Evolutionary conservation across 2,329 filamentous ascomycete species (phyloP).

Genomic region (Aureobasidium sp.): DNA sequence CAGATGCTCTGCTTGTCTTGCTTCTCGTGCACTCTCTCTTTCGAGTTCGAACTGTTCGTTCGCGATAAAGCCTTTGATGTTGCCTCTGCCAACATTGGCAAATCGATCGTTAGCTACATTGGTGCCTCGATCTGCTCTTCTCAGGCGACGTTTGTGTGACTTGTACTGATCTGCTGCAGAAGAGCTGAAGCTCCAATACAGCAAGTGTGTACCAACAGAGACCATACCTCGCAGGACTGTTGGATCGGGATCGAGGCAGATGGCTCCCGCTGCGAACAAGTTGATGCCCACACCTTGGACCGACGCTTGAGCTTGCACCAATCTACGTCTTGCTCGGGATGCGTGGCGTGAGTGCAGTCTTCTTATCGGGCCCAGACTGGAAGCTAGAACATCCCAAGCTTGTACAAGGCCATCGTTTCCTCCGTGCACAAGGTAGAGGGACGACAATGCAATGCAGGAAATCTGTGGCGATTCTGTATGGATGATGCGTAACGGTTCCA

Average conservation of each 20-base stretch:
- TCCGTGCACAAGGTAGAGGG: constrained; percentile 83
- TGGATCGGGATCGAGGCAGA: constrained; percentile 80
- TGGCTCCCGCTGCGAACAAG: constrained; percentile 73
- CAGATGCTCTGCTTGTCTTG: constrained; percentile 61
- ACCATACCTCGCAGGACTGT: constrained; percentile 79
- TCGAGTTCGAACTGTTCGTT: constrained; percentile 78
- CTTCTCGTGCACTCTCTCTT: constrained; percentile 58
- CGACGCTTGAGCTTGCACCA: constrained; percentile 58
- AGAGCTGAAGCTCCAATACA: constrained; percentile 94
- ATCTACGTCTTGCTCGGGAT: constrained; percentile 70
- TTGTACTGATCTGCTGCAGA: constrained; percentile 62
- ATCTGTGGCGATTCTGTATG: constrained; percentile 86
- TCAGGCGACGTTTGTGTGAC: constrained; percentile 68
- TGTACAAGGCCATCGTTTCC: constrained; percentile 93
- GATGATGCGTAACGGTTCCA: constrained; percentile 70
- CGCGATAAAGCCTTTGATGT: constrained; percentile 72
- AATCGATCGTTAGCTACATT: constrained; percentile 53
- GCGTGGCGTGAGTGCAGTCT: constrained; percentile 82
- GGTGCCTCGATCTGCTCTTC: constrained; percentile 58
- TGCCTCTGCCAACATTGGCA: constrained; percentile 55
- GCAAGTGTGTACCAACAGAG: constrained; percentile 75
- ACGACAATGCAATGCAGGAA: constrained; percentile 72
- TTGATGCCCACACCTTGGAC: constrained; percentile 62
- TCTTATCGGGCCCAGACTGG: constrained; percentile 65
- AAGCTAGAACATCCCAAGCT: constrained; percentile 92